These are phyloP conservation scores for Hypoxylon sp. DNA, from an alignment of 2,329 filamentous ascomycete species.

Conservation along the genomic window DNA sequence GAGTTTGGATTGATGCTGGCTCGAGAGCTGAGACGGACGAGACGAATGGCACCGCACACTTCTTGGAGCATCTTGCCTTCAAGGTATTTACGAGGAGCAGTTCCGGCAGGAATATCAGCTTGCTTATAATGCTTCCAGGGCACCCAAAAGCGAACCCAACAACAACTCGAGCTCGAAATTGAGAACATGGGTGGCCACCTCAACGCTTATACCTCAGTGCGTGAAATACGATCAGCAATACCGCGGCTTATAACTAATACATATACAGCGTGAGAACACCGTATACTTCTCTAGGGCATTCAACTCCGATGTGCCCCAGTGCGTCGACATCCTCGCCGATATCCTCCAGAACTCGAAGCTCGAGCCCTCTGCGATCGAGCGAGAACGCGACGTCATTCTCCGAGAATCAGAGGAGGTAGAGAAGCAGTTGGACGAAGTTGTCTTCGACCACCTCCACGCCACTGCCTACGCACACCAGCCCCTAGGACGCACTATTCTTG, in stretches of 20 bases:
- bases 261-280: conserved; percentile 90
- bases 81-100: conserved; percentile 75
- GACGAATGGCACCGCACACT: conserved; percentile 99
- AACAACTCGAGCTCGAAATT: conserved; percentile 98
- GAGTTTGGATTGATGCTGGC: conserved; percentile 99
- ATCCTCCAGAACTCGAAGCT: conserved; percentile 99
- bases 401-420: conserved; percentile 99
- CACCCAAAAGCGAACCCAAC: conserved; percentile 92
- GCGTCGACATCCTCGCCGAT: conserved; percentile 98
- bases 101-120: conserved; percentile 11
- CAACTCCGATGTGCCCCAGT: conserved; percentile 96
- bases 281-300: conserved; percentile 99
- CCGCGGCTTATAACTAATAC: conserved; percentile 26
- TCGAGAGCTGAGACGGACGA: conserved; percentile 97
- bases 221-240: conserved; percentile 56
- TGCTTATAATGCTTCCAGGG: conserved; percentile 69
- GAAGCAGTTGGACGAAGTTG: conserved; percentile 99
- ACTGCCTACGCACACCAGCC: conserved; percentile 98
- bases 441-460: conserved; percentile 98
- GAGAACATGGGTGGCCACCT: conserved; percentile 99
- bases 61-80: conserved; percentile 99
- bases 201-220: conserved; percentile 99
- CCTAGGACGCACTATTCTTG: conserved; percentile 96
- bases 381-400: conserved; percentile 98
- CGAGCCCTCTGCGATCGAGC: conserved; percentile 91